Percentiles rank a stretch among this genome's conserved stretches.
phyloP scores from a whole-genome alignment of 1,284 basidiomycete species.

The Fomes fomentarius region DNA sequence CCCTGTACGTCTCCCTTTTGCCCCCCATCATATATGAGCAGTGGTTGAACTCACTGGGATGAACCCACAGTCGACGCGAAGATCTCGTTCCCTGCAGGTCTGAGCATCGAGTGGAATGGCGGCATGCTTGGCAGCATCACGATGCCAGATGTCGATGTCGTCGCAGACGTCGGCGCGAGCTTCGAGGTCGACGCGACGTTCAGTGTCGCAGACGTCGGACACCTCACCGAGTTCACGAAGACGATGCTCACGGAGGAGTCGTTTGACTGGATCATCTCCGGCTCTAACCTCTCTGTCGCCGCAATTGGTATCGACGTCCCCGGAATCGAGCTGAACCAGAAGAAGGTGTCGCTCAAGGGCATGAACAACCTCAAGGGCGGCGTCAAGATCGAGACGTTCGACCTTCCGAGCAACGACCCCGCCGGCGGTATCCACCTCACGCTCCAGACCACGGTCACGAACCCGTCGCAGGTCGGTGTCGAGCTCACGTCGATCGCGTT shows the following conservation, averaged over 20 bases:
- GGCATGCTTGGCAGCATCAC: constrained; percentile 63
- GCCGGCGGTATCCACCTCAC: constrained; percentile 77
- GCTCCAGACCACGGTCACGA: constrained; percentile 62
- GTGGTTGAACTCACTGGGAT: constrained; percentile 17
- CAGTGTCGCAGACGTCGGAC: constrained; percentile 60
- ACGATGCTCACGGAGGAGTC: constrained; percentile 64
- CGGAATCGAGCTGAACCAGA: constrained; percentile 56
- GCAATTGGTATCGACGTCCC: constrained; percentile 65
- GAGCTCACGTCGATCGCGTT: constrained; percentile 67
- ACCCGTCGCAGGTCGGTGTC: constrained; percentile 81
- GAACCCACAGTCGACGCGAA: constrained; percentile 61
- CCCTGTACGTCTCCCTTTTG: constrained; percentile 56
- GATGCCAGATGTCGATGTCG: constrained; percentile 61
- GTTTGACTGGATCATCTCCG: constrained; percentile 77
- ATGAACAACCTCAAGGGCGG: constrained; percentile 71
- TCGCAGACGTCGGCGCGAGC: constrained; percentile 65
- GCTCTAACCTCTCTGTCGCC: constrained; percentile 61
- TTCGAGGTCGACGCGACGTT: constrained; percentile 63
- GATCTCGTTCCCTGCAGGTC: constrained; percentile 68
- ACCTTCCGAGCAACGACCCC: constrained; percentile 74
- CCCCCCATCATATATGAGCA: too few species aligned
- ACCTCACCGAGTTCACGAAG: constrained; percentile 71
- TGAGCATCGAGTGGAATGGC: constrained; percentile 67
- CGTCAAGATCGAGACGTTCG: constrained; percentile 71
- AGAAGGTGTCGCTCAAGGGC: constrained; percentile 71